Base-by-base conservation (phyloP, 1,284 basidiomycete genomes). In the Stygiomarasmius scandens region DNA sequence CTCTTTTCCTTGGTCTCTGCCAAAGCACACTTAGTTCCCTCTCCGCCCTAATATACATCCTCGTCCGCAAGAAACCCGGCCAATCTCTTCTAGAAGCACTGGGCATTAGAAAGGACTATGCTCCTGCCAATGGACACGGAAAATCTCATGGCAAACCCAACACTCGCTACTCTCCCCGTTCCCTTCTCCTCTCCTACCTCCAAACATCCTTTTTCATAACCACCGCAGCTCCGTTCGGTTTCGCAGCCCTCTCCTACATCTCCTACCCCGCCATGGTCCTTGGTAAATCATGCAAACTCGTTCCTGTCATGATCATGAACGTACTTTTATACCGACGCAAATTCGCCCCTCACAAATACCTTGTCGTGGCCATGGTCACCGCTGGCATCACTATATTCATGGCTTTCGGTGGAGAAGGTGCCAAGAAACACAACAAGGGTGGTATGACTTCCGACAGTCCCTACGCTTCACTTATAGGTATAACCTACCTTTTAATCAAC, bases 241-340 rank as follows among this genome's bases (percentile, higher is more conserved):
- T 98, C 74, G 90, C 95, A 27, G 89, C 95, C 4, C 87, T 99
- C 46, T 87, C 92, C 12, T 60, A 98, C 77, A 96, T 99, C 69
- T 95, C 94, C 19, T 99, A 98, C 79, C 97, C 97, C 25, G 95
- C 96, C 16, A 95, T 98, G 89, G 96, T 98, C 38, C 88, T 99
- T 61, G 96, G 94, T 60, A 99, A 99, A 74, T 98, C 95, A 0
- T 99, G 96, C 84, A 99, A 99, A 74, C 92, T 97, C 66, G 91
- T 97, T 16, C 95, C 95, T 1, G 95, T 97, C 60, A 92, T 97
- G 84, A 79, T 96, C 73, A 95, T 96, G 93, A 96, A 96, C 74
- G 86, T 96, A 62, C 70, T 94, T 43, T 79, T 93, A 57, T 97
- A 97, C 75, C 91, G 93, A 54, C 87, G 95, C 53, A 81, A 85